A percentile compares a stretch with the other conserved stretches of the same genome.
Conservation (phyloP, 192 early-diverging fungal species). For the Chytriomyces confervae region DNA sequence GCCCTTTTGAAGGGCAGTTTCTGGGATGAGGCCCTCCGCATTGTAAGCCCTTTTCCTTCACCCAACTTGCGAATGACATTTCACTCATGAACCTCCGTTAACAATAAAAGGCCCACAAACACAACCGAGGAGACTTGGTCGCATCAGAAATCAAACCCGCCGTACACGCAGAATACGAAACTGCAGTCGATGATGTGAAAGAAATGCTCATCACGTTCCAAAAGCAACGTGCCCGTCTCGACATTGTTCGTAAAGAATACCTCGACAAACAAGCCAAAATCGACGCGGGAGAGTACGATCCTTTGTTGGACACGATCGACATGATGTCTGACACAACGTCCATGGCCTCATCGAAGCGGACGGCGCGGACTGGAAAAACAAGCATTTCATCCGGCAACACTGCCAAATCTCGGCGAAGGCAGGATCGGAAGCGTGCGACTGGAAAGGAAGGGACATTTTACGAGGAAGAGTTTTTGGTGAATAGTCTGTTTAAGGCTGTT, state of each 20-base stretch:
- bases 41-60: conserved; percentile 41
- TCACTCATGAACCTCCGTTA: neutral
- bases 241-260: conserved; percentile 62
- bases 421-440: conserved; percentile 78
- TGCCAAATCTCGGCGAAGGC: conserved; percentile 66
- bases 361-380: conserved; percentile 69
- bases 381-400: conserved; percentile 57
- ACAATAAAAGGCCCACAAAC: conserved; percentile 52
- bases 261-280: conserved; percentile 41
- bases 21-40: conserved; percentile 81
- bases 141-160: conserved; percentile 63
- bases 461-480: conserved; percentile 89
- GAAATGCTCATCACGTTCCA: conserved; percentile 66
- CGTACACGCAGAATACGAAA: conserved; percentile 14
- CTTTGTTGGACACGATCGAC: conserved; percentile 81
- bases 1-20: conserved; percentile 70
- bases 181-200: conserved; percentile 65
- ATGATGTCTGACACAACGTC: conserved; percentile 95
- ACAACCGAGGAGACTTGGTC: conserved; percentile 71
- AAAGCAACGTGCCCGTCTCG: conserved; percentile 64
- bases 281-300: conserved; percentile 53
- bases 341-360: conserved; percentile 83
- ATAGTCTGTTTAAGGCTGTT: conserved; percentile 67
- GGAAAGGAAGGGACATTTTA: conserved; percentile 85
- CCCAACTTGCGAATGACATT: conserved; percentile 1